Base-by-base conservation (phyloP, 257 asterid species). In the Salvia rosmarinus region DNA sequence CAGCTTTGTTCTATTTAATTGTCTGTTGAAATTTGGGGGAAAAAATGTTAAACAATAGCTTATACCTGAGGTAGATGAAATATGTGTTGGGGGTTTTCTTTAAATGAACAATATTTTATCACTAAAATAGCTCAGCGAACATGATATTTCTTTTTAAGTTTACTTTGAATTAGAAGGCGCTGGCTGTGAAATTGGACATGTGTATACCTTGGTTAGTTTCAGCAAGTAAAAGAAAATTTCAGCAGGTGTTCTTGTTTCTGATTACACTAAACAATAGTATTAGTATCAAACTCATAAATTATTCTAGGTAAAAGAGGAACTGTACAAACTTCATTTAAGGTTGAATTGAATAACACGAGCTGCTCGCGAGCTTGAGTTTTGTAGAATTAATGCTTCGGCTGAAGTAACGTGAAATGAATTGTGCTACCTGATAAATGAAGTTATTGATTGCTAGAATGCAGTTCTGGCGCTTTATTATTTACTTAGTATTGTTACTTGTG, bases 21-120 rank as follows among this genome's bases (percentile, higher is more conserved):
- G 64, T 23, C 58, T 14, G 16, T 16, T 42, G 35, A 59, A 59
- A 54, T 67, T 58, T 40, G 64, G 58, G 68, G 67, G 3, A 8
- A 9, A 14, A 46, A 43, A 16, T 12, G 20, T 76, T 37, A n/a
- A 40, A 39, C 20, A 42, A 3, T 40, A 51, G 57, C 47, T 70
- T 32, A 17, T 35, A 32, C 21, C 2, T 11, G 51, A 56, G 72
- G 21, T 64, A 44, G 49, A 30, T 54, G 63, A 49, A 54, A 3
- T 32, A 44, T 34, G 23, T 4, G 16, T 58, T 72, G 42, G 25
- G 4, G 39, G 17, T 37, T 54, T 35, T 66, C 46, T 13, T 30
- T n/a, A 11, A 54, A 4, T 21, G 51, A 54, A 1, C 47, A 13
- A 13, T 61, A 2, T 42, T 68, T 64, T 21, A 32, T 51, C 37